A percentile compares a stretch with the other conserved stretches of the same genome.
These are phyloP conservation scores for Wickerhamiella alocasiicola DNA, from an alignment of 805 yeast species.

Conservation along the genomic window DNA sequence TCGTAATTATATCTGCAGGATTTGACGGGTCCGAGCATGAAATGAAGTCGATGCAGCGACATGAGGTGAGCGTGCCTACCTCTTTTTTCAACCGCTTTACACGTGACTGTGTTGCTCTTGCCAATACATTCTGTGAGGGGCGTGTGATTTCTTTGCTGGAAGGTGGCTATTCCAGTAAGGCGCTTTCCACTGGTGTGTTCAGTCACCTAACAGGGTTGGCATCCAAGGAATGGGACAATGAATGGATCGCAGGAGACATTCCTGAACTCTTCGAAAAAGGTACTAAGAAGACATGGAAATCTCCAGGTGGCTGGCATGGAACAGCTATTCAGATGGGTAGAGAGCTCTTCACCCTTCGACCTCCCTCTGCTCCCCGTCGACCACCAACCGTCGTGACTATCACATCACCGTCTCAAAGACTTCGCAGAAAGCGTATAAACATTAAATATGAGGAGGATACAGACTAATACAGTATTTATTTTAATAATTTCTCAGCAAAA, in stretches of 20 bases:
- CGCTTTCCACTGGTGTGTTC: conserved; percentile 64
- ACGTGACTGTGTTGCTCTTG: conserved; percentile 55
- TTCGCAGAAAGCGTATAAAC: no score
- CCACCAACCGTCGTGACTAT: no score
- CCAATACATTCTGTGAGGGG: conserved; percentile 49
- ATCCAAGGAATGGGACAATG: conserved; percentile 41
- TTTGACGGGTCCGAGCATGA: conserved; percentile 81
- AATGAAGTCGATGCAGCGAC: conserved; percentile 74
- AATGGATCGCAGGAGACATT: conserved; percentile 52
- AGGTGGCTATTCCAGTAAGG: conserved; percentile 81
- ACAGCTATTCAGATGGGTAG: conserved; percentile 26
- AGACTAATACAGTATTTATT: no score
- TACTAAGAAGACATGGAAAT: conserved; percentile 53
- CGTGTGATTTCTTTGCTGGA: conserved; percentile 58
- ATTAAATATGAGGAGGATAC: no score
- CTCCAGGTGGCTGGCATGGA: conserved; percentile 20
- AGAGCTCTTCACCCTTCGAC: conserved; percentile 15
- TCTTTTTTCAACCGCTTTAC: conserved; percentile 64
- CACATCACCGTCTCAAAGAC: no score
- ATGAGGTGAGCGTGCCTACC: conserved; percentile 70
- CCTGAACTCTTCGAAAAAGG: conserved; percentile 57
- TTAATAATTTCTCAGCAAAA: no score
- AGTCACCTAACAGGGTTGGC: conserved; percentile 67
- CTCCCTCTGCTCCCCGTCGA: background rate
- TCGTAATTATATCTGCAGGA: conserved; percentile 72